Base-by-base conservation (phyloP, 495 filamentous ascomycete species). In the Podospora pseudopauciseta region DNA sequence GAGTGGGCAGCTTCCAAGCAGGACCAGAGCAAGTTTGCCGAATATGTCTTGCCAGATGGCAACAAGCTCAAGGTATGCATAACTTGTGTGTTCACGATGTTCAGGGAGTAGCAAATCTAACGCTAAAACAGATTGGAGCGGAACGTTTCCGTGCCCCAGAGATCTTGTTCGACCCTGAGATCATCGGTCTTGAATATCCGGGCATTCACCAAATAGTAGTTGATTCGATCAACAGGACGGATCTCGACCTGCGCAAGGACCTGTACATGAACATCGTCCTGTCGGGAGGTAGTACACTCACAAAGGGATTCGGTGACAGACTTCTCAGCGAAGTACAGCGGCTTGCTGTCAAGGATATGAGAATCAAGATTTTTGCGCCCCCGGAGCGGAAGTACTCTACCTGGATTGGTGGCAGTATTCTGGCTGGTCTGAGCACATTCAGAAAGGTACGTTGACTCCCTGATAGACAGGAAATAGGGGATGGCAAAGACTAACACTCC, bases 371-470 rank as follows among this genome's bases (percentile, higher is more conserved):
- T 68, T 97, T 96, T 78, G 95, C 95, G 27, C 95, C 95, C 65
- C 93, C 96, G 2, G 95, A 99, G 82, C 87, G 95, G 66, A 97
- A 97, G 79, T 99, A 98, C 80, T 97, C 91, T 67, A 97, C 92
- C 28, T 99, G 95, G 95, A 98, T 97, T 75, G 95, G 95, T 72
- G 95, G 95, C 30, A 97, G 95, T 75, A 99, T 99, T 82, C 82
- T 99, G 66, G 95, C 96, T 44, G 96, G 96, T 0, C 78, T 99
- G 77, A 98, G 94, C 81, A 98, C 95, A 30, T 99, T 99, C 80
- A 89, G 93, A 83, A 99, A 98, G 91, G 94, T 96, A 76, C 72
- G 83, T 78, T 15, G 28, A 68, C 27, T 66, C 66, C 56, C 64
- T 4, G 13, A 56, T 20, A 18, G n/a, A 6, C 27, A 5, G 49